Conservation (phyloP, 305 asterid genomes). For the Lippia alba region DNA sequence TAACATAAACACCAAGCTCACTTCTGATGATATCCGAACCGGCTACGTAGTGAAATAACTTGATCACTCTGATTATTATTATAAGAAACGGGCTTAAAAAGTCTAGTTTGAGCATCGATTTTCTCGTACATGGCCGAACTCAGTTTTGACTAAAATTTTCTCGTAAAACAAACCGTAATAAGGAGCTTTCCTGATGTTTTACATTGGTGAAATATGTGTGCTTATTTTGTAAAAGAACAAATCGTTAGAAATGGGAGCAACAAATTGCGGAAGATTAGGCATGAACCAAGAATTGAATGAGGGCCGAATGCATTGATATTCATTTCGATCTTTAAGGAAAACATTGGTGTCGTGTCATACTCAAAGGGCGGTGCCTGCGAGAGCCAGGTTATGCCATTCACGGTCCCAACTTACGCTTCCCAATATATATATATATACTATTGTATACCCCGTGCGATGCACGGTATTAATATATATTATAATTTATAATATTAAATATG, state of each 20-base stretch:
- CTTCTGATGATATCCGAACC: constrained; percentile 47
- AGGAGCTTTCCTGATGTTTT: neutral
- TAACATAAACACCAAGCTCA: constrained; percentile 49
- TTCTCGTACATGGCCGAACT: constrained; percentile 33
- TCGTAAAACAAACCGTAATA: neutral
- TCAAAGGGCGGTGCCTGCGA: constrained; percentile 22
- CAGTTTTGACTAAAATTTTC: neutral
- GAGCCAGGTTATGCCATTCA: neutral
- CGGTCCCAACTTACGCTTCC: constrained; percentile 27
- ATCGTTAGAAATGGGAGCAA: neutral
- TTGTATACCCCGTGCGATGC: too few species aligned
- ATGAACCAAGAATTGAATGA: too few species aligned
- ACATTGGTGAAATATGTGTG: neutral
- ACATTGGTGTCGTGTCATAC: constrained; percentile 13
- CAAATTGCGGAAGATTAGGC: neutral
- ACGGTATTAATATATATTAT: too few species aligned
- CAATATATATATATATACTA: neutral
- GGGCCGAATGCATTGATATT: neutral
- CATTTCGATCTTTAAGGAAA: constrained; percentile 16
- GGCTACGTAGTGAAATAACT: constrained; percentile 30
- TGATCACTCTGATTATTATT: constrained; percentile 31
- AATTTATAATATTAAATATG: too few species aligned
- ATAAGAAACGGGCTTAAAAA: constrained; percentile 32
- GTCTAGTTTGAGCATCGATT: neutral
- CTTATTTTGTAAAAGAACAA: neutral